Conservation (phyloP, 2,329 filamentous ascomycete genomes). For the Colletotrichum acutatum region DNA sequence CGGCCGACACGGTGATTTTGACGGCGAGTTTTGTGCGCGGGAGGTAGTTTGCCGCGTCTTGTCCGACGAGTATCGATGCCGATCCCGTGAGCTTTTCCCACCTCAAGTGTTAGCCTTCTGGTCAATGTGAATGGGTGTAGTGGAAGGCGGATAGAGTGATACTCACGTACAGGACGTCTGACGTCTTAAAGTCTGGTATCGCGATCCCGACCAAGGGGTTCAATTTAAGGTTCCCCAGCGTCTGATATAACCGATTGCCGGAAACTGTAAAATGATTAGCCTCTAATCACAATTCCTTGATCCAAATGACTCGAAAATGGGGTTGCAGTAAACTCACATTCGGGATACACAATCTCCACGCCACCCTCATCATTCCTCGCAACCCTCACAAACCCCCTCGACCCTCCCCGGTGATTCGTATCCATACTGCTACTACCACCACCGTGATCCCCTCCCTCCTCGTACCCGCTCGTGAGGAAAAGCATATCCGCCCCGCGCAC, state of each 20-base stretch:
- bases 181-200: slow-evolving; percentile 79
- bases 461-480: slow-evolving; percentile 78
- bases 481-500: slow-evolving; percentile 77
- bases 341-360: slow-evolving; percentile 76
- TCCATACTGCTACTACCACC: slow-evolving; percentile 74
- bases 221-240: slow-evolving; percentile 78
- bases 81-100: slow-evolving; percentile 66
- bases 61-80: slow-evolving; percentile 73
- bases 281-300: background rate
- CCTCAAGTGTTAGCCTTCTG: background rate
- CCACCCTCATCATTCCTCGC: slow-evolving; percentile 62
- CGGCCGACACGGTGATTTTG: slow-evolving; percentile 70
- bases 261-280: slow-evolving; percentile 58
- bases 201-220: slow-evolving; percentile 76
- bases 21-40: slow-evolving; percentile 79
- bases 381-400: slow-evolving; percentile 78
- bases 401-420: slow-evolving; percentile 83
- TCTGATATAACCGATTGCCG: slow-evolving; percentile 86
- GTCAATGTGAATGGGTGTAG: background rate
- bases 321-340: slow-evolving; percentile 59
- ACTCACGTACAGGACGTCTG: slow-evolving; percentile 73
- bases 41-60: slow-evolving; percentile 70
- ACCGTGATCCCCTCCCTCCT: slow-evolving; percentile 42
- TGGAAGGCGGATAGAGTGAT: too few species aligned
- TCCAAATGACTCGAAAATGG: background rate